Base-by-base conservation (phyloP, 2,329 filamentous ascomycete genomes). In the Pestalotiopsis fici region DNA sequence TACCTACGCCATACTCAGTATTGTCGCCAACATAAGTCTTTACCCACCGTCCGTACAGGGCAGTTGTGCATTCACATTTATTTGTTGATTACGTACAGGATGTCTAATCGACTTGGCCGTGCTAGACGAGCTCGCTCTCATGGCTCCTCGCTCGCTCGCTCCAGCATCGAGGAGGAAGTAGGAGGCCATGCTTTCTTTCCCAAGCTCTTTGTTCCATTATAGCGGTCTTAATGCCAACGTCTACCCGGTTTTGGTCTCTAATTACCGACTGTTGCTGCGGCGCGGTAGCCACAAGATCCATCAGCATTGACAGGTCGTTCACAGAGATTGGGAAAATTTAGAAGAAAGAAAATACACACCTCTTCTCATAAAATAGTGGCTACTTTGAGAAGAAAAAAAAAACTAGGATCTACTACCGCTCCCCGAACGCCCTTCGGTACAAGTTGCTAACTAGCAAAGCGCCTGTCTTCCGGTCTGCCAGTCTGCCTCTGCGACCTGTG, bases 401-500 rank as follows among this genome's bases (percentile, higher is more conserved):
- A 57, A 37, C 57, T 3, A 28, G 60, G 35, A 35, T 56, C 18
- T 56, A 50, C 43, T 21, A 50, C 43, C 21, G 27, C 39, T 55
- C 47, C 18, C 27, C 21, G 25, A 28, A 55, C 23, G 62, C 50
- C 47, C 9, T 55, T 64, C 62, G 62, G 62, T 64, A 64, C 62
- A 64, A 37, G 27, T 64, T 35, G 50, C 39, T n/a, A 50, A 47
- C 18, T 50, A 50, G 43, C 43, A 18, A 21, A 50, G 18, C n/a
- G 43, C 28, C 57, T 60, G 18, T 60, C 57, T 60, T 60, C 57
- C 57, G 57, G 57, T 60, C 28, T 35, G 57, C 18, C 28, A 50
- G 56, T 35, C 28, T 23, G n/a, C n/a, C 56, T 59, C 56, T 70
- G 67, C 66, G 43, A n/a, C 43, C 43, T 50, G 43, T 50, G 43